Evolutionary conservation across 2,329 filamentous ascomycete genomes (phyloP).

Genomic region (Albifimbria verrucaria): DNA sequence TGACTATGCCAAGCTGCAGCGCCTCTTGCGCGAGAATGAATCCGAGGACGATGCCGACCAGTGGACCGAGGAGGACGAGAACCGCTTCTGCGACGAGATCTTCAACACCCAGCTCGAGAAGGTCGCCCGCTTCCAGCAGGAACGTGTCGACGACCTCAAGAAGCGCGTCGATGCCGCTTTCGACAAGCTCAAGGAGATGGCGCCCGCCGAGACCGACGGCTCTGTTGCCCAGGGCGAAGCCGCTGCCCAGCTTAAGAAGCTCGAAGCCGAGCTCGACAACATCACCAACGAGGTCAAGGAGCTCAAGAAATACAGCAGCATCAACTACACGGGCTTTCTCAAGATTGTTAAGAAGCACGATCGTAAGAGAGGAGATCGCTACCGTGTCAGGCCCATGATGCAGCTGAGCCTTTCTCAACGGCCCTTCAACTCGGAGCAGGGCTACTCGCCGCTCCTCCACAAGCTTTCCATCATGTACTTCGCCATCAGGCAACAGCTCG

Average conservation of each 20-base stretch:
- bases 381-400: constrained; percentile 87
- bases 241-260: constrained; percentile 41
- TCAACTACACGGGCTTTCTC: constrained; percentile 97
- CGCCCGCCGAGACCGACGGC: constrained; percentile 56
- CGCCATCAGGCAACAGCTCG: constrained; percentile 81
- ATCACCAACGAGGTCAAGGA: constrained; percentile 91
- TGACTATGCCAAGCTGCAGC: constrained; percentile 92
- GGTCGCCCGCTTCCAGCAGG: constrained; percentile 83
- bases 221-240: constrained; percentile 21
- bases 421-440: constrained; percentile 88
- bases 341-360: constrained; percentile 99
- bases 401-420: constrained; percentile 84
- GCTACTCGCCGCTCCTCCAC: constrained; percentile 86
- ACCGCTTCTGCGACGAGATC: constrained; percentile 89
- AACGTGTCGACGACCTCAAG: constrained; percentile 62
- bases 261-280: constrained; percentile 75
- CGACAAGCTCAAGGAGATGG: constrained; percentile 75
- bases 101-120: constrained; percentile 95
- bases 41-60: constrained; percentile 59
- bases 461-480: constrained; percentile 94
- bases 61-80: constrained; percentile 95
- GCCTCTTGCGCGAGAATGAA: constrained; percentile 74
- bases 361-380: constrained; percentile 80
- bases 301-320: constrained; percentile 89
- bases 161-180: constrained; percentile 53